Conservation (phyloP, 139 green algal genomes). For the Ettlia oleoabundans region DNA sequence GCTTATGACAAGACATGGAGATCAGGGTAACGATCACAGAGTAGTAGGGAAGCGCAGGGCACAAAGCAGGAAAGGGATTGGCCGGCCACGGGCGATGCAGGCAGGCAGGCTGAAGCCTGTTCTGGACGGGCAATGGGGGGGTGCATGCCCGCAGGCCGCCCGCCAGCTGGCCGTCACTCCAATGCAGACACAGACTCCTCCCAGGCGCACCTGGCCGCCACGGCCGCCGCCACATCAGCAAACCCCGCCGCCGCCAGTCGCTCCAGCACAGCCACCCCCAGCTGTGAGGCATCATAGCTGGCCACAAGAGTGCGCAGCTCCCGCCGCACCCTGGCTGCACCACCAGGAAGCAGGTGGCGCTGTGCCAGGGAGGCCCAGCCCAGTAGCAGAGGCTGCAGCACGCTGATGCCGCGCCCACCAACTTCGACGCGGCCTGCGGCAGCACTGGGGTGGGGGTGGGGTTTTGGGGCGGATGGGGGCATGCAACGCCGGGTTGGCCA, state of each 20-base stretch:
- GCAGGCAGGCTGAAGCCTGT: too few species aligned
- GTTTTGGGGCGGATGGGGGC: background rate
- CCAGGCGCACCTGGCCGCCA: constrained; percentile 26
- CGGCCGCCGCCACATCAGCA: constrained; percentile 44
- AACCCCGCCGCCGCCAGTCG: constrained; percentile 43
- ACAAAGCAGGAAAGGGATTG: too few species aligned
- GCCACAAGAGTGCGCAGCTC: constrained; percentile 47
- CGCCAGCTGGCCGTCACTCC: too few species aligned
- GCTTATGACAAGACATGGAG: background rate
- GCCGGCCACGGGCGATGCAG: too few species aligned
- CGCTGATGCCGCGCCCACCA: constrained; percentile 23
- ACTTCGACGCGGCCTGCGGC: constrained; percentile 37
- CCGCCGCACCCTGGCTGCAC: background rate
- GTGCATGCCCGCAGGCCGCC: too few species aligned
- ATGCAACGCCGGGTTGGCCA: too few species aligned
- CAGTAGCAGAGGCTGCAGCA: constrained; percentile 52
- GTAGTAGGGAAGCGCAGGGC: too few species aligned
- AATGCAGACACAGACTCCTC: too few species aligned
- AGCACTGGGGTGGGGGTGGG: background rate
- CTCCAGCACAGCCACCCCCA: constrained; percentile 36
- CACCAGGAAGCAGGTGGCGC: constrained; percentile 45
- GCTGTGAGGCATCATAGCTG: constrained; percentile 54
- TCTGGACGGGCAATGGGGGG: too few species aligned
- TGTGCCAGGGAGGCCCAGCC: constrained; percentile 51
- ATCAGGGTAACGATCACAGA: too few species aligned